phyloP scores from a whole-genome alignment of 2,329 filamentous ascomycete species.

The Aspergillus persii region DNA sequence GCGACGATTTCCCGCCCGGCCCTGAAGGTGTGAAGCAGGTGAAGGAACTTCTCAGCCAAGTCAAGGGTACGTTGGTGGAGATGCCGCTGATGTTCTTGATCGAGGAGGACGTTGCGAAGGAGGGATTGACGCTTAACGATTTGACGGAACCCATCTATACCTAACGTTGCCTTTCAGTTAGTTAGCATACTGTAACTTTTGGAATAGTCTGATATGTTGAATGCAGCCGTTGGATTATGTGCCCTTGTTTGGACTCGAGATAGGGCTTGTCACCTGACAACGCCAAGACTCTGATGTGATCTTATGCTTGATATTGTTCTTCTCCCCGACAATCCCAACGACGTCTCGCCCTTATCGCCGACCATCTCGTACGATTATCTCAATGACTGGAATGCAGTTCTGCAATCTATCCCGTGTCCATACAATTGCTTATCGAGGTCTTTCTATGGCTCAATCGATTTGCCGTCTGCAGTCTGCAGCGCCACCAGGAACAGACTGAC shows the following conservation, averaged over 20 bases:
- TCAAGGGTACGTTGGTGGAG: constrained; percentile 74
- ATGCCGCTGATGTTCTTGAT: constrained; percentile 89
- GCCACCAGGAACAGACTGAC: not conserved
- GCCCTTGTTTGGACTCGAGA: not conserved
- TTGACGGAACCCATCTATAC: constrained; percentile 74
- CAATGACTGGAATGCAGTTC: too few relatives aligned
- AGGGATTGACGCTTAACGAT: constrained; percentile 70
- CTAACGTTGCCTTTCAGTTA: constrained; percentile 24
- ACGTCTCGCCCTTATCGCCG: too few relatives aligned
- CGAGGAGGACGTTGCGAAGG: constrained; percentile 81
- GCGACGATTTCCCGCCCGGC: constrained; percentile 64
- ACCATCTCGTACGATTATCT: too few relatives aligned
- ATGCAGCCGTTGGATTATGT: not conserved
- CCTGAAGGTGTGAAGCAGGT: constrained; percentile 69
- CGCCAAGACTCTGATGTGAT: not conserved
- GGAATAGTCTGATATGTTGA: not conserved
- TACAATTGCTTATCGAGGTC: not conserved
- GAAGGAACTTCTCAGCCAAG: constrained; percentile 65
- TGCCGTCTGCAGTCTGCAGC: not conserved
- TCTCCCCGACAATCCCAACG: constrained; percentile 6
- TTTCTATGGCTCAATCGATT: not conserved
- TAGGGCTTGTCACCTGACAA: not conserved
- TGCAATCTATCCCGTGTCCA: not conserved
- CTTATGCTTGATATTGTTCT: constrained; percentile 16
- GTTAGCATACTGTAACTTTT: not conserved